phyloP scores from a whole-genome alignment of 2,329 filamentous ascomycete genomes.

The Grosmannia serpens region DNA sequence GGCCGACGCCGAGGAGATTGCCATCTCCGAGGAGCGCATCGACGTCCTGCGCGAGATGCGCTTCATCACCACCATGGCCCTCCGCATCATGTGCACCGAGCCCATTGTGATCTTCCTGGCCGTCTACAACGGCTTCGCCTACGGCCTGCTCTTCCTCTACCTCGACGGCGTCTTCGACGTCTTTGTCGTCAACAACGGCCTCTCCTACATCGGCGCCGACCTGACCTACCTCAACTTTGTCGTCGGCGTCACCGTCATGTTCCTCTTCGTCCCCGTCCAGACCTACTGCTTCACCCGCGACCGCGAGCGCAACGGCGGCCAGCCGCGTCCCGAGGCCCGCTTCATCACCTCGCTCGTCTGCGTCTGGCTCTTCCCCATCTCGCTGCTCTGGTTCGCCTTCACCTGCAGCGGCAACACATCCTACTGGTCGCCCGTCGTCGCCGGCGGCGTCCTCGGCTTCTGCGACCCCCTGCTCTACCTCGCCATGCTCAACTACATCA shows the following conservation, averaged over 20 bases:
- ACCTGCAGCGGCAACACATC: constrained; percentile 4
- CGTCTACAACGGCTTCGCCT: constrained; percentile 8
- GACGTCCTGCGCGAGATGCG: constrained; percentile 5
- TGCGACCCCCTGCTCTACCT: constrained; percentile 6
- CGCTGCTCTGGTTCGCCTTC: constrained; percentile 8
- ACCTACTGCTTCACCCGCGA: constrained; percentile 4
- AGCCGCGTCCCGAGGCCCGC: constrained; percentile 3
- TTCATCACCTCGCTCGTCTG: constrained; percentile 5
- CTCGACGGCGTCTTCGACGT: constrained; percentile 7
- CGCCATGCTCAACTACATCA: constrained; percentile 6
- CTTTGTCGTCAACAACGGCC: constrained; percentile 7
- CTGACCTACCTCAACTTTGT: constrained; percentile 9
- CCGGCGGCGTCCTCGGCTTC: constrained; percentile 6
- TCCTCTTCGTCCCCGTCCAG: constrained; percentile 6
- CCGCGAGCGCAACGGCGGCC: constrained; percentile 1
- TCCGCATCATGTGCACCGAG: constrained; percentile 6
- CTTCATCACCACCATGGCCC: constrained; percentile 7
- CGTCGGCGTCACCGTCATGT: constrained; percentile 7
- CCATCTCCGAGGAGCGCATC: constrained; percentile 4
- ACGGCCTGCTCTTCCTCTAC: constrained; percentile 6
- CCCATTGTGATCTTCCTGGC: constrained; percentile 6
- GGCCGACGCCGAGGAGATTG: constrained; percentile 1
- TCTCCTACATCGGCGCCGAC: constrained; percentile 7
- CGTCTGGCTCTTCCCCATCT: constrained; percentile 6
- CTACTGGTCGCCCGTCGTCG: constrained; percentile 6